Conservation (phyloP, 106 monocot species). For the Dioscorea alata region DNA sequence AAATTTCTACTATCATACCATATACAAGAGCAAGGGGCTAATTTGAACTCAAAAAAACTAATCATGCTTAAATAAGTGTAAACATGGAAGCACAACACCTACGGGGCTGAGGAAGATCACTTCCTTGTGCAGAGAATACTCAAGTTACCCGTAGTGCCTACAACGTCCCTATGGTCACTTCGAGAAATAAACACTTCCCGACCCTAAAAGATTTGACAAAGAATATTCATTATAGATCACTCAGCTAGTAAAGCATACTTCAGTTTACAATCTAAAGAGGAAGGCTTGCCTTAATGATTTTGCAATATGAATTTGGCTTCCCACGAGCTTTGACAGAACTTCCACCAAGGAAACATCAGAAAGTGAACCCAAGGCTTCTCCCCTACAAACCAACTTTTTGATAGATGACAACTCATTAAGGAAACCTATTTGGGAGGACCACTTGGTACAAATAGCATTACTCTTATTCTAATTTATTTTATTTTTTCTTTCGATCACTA, state of each 20-base stretch:
- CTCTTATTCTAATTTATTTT: no score
- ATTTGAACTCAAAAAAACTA: background rate
- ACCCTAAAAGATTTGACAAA: slow-evolving; percentile 38
- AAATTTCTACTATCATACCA: no score
- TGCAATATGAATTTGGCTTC: slow-evolving; percentile 87
- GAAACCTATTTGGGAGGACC: no score
- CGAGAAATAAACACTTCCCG: slow-evolving; percentile 86
- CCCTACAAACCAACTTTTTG: slow-evolving; percentile 42
- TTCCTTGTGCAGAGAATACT: background rate
- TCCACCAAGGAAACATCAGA: slow-evolving; percentile 90
- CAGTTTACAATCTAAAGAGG: background rate
- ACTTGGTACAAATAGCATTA: no score
- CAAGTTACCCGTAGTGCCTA: slow-evolving; percentile 74
- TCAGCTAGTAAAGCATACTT: background rate
- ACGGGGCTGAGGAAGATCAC: background rate
- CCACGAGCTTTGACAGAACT: slow-evolving; percentile 85
- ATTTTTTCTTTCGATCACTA: no score
- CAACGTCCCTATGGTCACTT: slow-evolving; percentile 63
- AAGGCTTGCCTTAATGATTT: slow-evolving; percentile 66
- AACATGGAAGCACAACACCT: background rate
- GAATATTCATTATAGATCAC: background rate
- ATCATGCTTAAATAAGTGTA: background rate
- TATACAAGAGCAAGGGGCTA: background rate
- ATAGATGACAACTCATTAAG: no score
- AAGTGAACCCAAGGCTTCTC: slow-evolving; percentile 84